Percentiles rank a stretch among this genome's conserved stretches.
Conservation (phyloP, 2,329 filamentous ascomycete species). For the Hypoxylon sp. region DNA sequence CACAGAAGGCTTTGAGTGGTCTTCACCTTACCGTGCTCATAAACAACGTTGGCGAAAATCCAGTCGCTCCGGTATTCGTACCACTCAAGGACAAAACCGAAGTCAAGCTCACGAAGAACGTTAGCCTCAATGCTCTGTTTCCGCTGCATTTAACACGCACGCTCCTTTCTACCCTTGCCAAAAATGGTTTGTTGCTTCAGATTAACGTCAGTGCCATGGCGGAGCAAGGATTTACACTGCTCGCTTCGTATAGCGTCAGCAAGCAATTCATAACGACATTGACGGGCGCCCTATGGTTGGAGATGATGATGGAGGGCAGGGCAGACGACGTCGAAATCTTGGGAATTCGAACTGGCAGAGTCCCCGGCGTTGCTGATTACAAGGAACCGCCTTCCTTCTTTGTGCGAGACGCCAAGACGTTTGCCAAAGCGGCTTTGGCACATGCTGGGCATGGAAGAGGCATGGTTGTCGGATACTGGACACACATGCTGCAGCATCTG, state of each 20-base stretch:
- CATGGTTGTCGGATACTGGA: conserved; percentile 33
- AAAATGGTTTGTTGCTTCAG: conserved; percentile 58
- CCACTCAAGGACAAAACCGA: conserved; percentile 53
- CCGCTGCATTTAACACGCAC: conserved; percentile 60
- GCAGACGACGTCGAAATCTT: conserved; percentile 17
- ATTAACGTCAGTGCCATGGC: conserved; percentile 63
- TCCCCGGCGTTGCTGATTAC: conserved; percentile 13
- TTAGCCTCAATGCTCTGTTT: conserved; percentile 64
- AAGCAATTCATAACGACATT: conserved; percentile 61
- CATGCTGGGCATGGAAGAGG: conserved; percentile 23
- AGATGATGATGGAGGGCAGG: conserved; percentile 50
- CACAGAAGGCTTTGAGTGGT: conserved; percentile 43
- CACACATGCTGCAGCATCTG: conserved; percentile 16
- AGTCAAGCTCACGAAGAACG: conserved; percentile 55
- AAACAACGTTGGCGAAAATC: conserved; percentile 67
- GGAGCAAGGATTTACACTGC: conserved; percentile 60
- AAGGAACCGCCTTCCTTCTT: conserved; percentile 22
- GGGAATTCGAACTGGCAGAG: conserved; percentile 20
- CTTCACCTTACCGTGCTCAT: conserved; percentile 64
- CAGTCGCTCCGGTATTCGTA: conserved; percentile 49
- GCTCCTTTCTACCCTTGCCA: conserved; percentile 59
- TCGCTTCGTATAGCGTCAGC: conserved; percentile 58
- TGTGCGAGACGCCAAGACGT: conserved; percentile 20
- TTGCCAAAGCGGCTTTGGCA: conserved; percentile 28
- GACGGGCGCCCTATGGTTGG: conserved; percentile 55